Evolutionary conservation across 495 filamentous ascomycete species (phyloP).

Genomic region (Endocarpon pusillum): DNA sequence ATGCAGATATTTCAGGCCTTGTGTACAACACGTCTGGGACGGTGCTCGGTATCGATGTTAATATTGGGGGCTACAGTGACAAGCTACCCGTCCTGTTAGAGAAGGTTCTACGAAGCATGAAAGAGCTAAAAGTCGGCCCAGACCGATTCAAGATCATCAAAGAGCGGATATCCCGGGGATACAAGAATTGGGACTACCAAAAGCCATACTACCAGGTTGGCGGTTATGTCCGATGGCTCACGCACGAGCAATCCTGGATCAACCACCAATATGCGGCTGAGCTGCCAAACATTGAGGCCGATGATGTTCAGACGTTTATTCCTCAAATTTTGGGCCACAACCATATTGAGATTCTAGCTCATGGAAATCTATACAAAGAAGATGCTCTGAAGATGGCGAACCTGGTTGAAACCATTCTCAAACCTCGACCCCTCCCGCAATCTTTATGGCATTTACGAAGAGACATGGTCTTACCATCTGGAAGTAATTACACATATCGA

Average conservation of each 20-base stretch:
- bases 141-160: slow-evolving; percentile 87
- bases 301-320: slow-evolving; percentile 61
- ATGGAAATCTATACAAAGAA: slow-evolving; percentile 92
- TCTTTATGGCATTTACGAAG: slow-evolving; percentile 68
- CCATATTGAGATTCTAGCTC: slow-evolving; percentile 73
- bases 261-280: slow-evolving; percentile 71
- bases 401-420: slow-evolving; percentile 62
- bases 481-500: slow-evolving; percentile 67
- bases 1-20: slow-evolving; percentile 84
- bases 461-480: slow-evolving; percentile 59
- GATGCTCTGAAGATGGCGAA: slow-evolving; percentile 78
- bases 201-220: slow-evolving; percentile 82
- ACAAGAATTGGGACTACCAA: slow-evolving; percentile 72
- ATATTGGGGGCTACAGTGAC: slow-evolving; percentile 84
- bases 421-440: slow-evolving; percentile 54
- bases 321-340: slow-evolving; percentile 66
- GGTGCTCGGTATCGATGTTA: slow-evolving; percentile 56
- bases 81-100: slow-evolving; percentile 84
- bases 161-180: slow-evolving; percentile 57
- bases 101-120: slow-evolving; percentile 76
- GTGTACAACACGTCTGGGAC: slow-evolving; percentile 62
- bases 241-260: slow-evolving; percentile 55
- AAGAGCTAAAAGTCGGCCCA: slow-evolving; percentile 61
- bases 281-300: slow-evolving; percentile 50
- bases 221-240: slow-evolving; percentile 69